Evolutionary conservation across 2,329 filamentous ascomycete genomes (phyloP).

Genomic region (Claviceps purpurea): DNA sequence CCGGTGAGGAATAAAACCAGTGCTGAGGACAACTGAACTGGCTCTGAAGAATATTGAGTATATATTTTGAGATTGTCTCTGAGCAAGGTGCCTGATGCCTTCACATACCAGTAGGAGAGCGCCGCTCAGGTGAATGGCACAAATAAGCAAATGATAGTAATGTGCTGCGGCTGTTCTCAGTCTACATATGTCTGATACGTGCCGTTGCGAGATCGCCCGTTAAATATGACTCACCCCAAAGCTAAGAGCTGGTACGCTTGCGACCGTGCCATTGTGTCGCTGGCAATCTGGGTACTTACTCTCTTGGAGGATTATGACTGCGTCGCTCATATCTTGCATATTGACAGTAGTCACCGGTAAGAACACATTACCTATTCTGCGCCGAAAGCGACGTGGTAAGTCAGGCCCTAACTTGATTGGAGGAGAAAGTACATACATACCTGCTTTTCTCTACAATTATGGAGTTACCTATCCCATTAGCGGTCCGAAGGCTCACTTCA

Average conservation of each 20-base stretch:
- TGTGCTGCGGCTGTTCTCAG: slow-evolving; percentile 21
- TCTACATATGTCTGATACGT: not conserved
- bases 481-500: too few species aligned
- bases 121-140: slow-evolving; percentile 30
- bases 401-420: too few species aligned
- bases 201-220: not conserved
- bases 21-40: slow-evolving; percentile 33
- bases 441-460: too few species aligned
- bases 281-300: not conserved
- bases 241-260: slow-evolving; percentile 5
- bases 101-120: slow-evolving; percentile 33
- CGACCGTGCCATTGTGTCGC: slow-evolving; percentile 7
- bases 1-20: slow-evolving; percentile 34
- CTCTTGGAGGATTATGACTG: not conserved
- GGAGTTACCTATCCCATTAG: too few species aligned
- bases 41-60: slow-evolving; percentile 23
- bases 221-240: slow-evolving; percentile 5
- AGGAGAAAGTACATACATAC: too few species aligned
- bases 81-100: not conserved
- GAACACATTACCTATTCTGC: too few species aligned
- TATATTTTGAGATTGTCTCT: not conserved
- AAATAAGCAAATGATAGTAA: slow-evolving; percentile 35
- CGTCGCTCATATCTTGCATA: not conserved
- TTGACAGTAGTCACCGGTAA: not conserved
- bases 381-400: too few species aligned